Evolutionary conservation across 768 basidiomycete species (phyloP).

Genomic region (Cubamyces lactineus): DNA sequence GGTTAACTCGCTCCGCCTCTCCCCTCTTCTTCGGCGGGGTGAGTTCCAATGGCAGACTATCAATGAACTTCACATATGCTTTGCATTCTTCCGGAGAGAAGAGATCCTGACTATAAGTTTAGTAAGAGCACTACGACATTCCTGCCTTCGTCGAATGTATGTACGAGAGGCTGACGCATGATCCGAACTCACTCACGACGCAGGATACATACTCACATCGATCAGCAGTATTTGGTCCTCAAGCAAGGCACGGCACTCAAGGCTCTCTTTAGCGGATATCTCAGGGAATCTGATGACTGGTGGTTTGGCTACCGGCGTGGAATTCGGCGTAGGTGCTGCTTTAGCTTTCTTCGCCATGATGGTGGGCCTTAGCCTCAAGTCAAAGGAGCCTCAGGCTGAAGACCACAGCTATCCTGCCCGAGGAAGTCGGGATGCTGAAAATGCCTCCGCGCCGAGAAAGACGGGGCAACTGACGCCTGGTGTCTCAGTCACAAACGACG

Average conservation of each 20-base stretch:
- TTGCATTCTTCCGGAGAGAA: conserved; percentile 66
- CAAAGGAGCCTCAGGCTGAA: too few relatives aligned
- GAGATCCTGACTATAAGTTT: conserved; percentile 48
- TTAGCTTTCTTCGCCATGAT: conserved; percentile 18
- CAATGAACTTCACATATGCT: conserved; percentile 59
- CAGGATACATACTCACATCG: conserved; percentile 45
- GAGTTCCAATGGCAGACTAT: conserved; percentile 60
- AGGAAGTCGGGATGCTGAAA: conserved; percentile 1
- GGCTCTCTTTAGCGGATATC: conserved; percentile 46
- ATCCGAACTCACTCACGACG: too few relatives aligned
- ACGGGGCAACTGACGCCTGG: background rate
- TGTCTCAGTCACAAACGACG: too few relatives aligned
- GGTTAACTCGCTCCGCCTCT: conserved; percentile 72
- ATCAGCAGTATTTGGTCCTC: conserved; percentile 69
- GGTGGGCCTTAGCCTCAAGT: background rate
- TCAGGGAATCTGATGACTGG: conserved; percentile 44
- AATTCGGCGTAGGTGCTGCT: background rate
- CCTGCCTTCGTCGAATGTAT: background rate
- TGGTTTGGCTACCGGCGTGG: background rate
- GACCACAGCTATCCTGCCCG: background rate
- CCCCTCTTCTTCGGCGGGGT: conserved; percentile 74
- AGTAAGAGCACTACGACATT: conserved; percentile 2
- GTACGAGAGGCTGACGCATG: too few relatives aligned
- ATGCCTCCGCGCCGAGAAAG: conserved; percentile 9
- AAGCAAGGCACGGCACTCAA: conserved; percentile 52